These are phyloP conservation scores for Sungouiozyma ichnusensis DNA, from an alignment of 805 yeast species.

Conservation along the genomic window DNA sequence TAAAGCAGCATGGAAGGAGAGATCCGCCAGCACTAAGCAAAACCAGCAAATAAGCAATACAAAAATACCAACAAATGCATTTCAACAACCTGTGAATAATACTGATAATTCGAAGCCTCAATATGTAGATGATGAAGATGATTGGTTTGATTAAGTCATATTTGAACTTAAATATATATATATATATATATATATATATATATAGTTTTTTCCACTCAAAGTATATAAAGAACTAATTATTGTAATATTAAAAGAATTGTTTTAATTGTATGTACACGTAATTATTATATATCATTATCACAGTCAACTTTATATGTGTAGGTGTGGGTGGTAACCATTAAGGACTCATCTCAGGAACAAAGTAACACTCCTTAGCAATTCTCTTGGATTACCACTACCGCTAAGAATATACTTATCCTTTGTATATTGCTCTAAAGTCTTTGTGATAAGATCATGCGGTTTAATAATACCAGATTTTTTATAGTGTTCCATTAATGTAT, in stretches of 20 bases:
- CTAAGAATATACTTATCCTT: constrained; percentile 43
- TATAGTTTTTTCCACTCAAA: neutral
- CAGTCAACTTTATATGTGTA: no score
- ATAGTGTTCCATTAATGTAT: constrained; percentile 33
- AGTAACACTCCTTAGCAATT: constrained; percentile 30
- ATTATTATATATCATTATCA: neutral
- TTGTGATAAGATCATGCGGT: constrained; percentile 25
- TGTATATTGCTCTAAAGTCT: constrained; percentile 30
- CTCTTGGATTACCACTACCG: constrained; percentile 60
- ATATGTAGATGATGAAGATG: constrained; percentile 27
- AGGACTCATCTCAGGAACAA: constrained; percentile 7
- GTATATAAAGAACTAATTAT: neutral
- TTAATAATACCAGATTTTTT: constrained; percentile 33
- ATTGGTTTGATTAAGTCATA: constrained; percentile 24
- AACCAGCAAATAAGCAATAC: neutral
- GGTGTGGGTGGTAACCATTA: no score
- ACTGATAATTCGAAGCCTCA: constrained; percentile 12
- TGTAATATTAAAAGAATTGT: neutral
- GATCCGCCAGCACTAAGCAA: constrained; percentile 24
- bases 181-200: constrained; percentile 5
- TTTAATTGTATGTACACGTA: neutral
- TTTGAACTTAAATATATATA: neutral
- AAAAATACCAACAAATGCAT: neutral
- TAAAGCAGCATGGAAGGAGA: constrained; percentile 48
- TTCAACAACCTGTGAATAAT: constrained; percentile 1